Conservation (phyloP, 2,329 filamentous ascomycete species). For the Pseudonectria buxi region DNA sequence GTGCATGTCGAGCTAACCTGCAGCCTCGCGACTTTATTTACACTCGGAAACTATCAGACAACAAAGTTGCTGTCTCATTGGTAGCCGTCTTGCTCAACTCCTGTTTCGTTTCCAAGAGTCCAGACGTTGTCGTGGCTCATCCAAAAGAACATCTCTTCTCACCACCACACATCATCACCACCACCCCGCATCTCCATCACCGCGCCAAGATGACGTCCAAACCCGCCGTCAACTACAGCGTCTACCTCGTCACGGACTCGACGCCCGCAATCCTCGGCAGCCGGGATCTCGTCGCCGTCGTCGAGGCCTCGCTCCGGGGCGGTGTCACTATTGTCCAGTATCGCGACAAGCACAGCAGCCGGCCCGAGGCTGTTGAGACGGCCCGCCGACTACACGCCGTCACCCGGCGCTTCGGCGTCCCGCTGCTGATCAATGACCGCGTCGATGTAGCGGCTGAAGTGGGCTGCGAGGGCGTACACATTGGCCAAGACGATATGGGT, state of each 20-base stretch:
- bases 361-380: constrained; percentile 60
- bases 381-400: constrained; percentile 65
- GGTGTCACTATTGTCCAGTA: constrained; percentile 86
- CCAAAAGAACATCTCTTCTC: too few species aligned
- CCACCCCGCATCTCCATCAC: background rate
- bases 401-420: constrained; percentile 61
- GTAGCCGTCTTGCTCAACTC: too few species aligned
- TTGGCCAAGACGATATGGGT: constrained; percentile 93
- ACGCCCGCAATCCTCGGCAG: constrained; percentile 75
- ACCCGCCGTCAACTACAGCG: constrained; percentile 59
- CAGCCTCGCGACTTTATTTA: too few species aligned
- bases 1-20: background rate
- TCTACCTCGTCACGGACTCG: constrained; percentile 91
- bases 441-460: constrained; percentile 82
- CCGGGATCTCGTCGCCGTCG: constrained; percentile 63
- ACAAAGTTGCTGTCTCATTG: too few species aligned
- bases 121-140: too few species aligned
- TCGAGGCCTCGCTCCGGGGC: constrained; percentile 67
- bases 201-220: constrained; percentile 10
- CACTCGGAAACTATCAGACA: too few species aligned
- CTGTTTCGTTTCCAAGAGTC: too few species aligned
- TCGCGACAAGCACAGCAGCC: constrained; percentile 79
- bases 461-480: constrained; percentile 84
- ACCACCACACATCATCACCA: too few species aligned
- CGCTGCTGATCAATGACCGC: constrained; percentile 87